phyloP scores from a whole-genome alignment of 306 rosid species.

The Geum urbanum region DNA sequence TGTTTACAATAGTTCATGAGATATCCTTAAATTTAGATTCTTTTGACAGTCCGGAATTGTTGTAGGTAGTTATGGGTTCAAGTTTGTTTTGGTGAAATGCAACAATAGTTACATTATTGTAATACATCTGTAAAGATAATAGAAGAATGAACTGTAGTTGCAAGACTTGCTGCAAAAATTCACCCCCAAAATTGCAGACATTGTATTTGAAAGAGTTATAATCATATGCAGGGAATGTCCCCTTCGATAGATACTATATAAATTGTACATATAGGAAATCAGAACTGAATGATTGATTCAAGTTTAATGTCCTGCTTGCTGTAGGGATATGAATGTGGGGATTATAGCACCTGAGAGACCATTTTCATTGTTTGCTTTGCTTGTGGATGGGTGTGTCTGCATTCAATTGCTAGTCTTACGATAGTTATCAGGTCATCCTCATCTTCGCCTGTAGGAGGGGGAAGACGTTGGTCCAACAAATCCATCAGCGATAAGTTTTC shows the following conservation, averaged over 20 bases:
- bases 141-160: background rate
- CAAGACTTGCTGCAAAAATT: background rate
- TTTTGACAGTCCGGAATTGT: background rate
- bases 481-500: background rate
- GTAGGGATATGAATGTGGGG: background rate
- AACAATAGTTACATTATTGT: background rate
- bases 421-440: constrained; percentile 14
- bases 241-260: background rate
- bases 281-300: background rate
- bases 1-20: background rate
- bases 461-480: constrained; percentile 20
- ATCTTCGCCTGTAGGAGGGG: background rate
- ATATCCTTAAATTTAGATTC: background rate
- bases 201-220: background rate
- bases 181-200: background rate
- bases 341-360: constrained; percentile 2
- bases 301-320: background rate
- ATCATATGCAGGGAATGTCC: no score
- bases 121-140: background rate
- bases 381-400: constrained; percentile 10
- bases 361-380: constrained; percentile 22
- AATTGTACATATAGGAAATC: background rate
- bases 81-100: background rate
- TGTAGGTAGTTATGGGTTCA: background rate
- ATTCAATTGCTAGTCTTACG: constrained; percentile 1